A percentile compares a stretch with the other conserved stretches of the same genome.
Conservation (phyloP, 805 yeast genomes). For the Zygosaccharomyces bailii region DNA sequence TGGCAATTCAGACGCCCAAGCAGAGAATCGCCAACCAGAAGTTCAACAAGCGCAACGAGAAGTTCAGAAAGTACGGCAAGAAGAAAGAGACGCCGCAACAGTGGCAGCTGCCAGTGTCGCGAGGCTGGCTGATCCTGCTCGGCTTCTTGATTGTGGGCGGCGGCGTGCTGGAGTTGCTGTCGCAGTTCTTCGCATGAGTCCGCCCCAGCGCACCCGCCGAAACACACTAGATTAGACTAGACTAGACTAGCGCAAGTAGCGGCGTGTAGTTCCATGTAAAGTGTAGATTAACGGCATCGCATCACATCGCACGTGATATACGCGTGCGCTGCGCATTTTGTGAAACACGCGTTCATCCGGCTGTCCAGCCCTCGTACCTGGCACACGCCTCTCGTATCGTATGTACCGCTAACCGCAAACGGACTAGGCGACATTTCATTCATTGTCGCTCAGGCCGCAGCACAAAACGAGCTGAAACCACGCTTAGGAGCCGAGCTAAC, state of each 20-base stretch:
- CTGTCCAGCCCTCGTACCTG: no score
- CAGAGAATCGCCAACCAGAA: conserved; percentile 86
- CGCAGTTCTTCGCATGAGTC: conserved; percentile 48
- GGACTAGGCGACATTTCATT: no score
- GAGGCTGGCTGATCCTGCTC: conserved; percentile 58
- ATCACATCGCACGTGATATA: no score
- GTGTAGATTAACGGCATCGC: no score
- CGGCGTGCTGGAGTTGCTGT: conserved; percentile 66
- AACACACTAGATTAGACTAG: background rate
- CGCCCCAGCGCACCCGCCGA: background rate
- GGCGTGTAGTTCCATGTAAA: background rate
- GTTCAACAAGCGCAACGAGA: conserved; percentile 69
- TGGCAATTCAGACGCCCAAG: conserved; percentile 79
- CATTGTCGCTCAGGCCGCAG: no score
- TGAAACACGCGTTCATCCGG: no score
- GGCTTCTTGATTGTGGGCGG: conserved; percentile 77
- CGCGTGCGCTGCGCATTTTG: no score
- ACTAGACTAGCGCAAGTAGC: background rate
- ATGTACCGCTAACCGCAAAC: no score
- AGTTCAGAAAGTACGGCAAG: conserved; percentile 63
- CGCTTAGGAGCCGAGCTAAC: no score
- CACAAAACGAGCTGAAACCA: no score
- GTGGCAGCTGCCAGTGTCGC: conserved; percentile 52
- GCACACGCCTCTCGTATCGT: no score
- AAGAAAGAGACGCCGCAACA: conserved; percentile 43